Base-by-base conservation (phyloP, 2,329 filamentous ascomycete species). In the Ophioceras dolichostomum region DNA sequence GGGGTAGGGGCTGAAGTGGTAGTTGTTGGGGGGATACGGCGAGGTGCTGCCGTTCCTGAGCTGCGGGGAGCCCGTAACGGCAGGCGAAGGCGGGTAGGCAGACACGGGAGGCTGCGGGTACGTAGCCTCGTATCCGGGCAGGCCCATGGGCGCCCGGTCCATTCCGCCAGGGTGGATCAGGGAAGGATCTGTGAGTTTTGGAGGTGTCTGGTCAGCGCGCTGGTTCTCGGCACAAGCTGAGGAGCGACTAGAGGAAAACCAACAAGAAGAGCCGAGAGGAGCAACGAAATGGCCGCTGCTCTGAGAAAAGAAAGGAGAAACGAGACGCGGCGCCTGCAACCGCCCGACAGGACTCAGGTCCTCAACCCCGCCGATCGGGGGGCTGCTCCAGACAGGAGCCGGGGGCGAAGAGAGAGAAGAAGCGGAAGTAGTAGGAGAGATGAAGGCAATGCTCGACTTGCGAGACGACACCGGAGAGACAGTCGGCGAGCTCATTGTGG, bases 21-120 rank as follows among this genome's bases (percentile, higher is more conserved):
- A 61, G 30, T 48, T 46, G 34, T 39, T 43, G 36, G 41, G 39
- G 4, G 43, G 35, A 40, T 40, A 46, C 68, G 67, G 45, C 68
- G 77, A 43, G 59, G 53, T 34, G 36, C 33, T 40, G 31, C 65
- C 60, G 44, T 61, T 65, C 44, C 75, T 64, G 48, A 62, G 56
- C 59, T 62, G 68, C 20, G 62, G 69, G 26, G 60, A 68, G 13
- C 73, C 68, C 10, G 76, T 74, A 36, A 73, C 66, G n/a, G 73
- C 73, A 4, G 81, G 79, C 2, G 80, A 84, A 31, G 71, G 62
- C 31, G 74, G 70, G 52, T 69, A 75, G 13, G 47, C 44, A 6
- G 57, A 57, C 41, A 63, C 59, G 14, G 58, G 57, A 4, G 36
- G 28, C 32, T 64, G 63, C 37, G 67, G 65, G 49, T 64, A 73